Evolutionary conservation across 352 stramenopile genomes (phyloP), one percentile per base, ranked within the genome.

Genomic region (Phytophthora melonis): DNA sequence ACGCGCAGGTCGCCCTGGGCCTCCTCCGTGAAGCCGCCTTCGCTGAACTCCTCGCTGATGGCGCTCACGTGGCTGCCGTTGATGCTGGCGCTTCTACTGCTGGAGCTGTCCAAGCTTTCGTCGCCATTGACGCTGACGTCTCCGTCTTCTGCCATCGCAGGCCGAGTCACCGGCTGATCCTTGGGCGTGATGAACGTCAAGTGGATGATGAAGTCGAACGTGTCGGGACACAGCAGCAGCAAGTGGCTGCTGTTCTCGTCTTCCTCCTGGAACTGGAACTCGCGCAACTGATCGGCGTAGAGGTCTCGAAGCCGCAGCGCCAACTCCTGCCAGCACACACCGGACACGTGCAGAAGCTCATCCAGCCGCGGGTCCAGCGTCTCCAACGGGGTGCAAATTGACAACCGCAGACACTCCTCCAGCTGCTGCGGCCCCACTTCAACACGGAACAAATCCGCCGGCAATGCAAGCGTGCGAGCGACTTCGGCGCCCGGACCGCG

Each of bases 191-290:
- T 78, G 50, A 96, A 90, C 57, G 72, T 92, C 66, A 97, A 68
- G 64, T 97, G 90, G 70, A 97, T 96, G 71, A 97, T 95, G 25
- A 97, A 72, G 61, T 97, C 90, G 49, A 91, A 90, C 27, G 90
- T 91, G 61, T 94, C 79, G 0, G 88, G 87, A 66, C 90, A 97
- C 11, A 97, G 70, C 65, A 97, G 66, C 49, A 97, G 55, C 27
- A 97, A 74, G 62, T 97, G 90, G 14, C 83, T 93, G 58, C 82
- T 90, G 19, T 78, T 80, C 63, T 96, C 79, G 21, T 81, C 78
- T 27, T 96, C 82, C 19, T 84, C 83, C 50, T 90, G 75, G 70
- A 97, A 97, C 59, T 93, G 88, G 63, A 96, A 97, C 72, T 97
- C 90, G 58, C 89, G 87, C 64, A 97, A 70, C 65, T 94, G 81